Conservation (phyloP, 2,329 filamentous ascomycete genomes). For the Pseudogymnoascus sp. region DNA sequence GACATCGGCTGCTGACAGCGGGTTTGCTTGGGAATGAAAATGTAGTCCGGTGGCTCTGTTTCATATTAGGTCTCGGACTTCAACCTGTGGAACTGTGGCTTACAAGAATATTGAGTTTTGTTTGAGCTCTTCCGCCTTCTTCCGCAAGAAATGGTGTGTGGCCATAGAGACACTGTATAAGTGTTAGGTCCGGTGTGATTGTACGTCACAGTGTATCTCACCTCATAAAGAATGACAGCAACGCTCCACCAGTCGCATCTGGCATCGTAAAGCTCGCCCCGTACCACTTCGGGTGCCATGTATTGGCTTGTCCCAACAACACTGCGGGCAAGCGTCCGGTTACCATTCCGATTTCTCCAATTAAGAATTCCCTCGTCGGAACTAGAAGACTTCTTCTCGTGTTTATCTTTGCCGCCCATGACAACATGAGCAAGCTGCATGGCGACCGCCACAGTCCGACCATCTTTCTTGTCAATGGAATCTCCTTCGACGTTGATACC, state of each 20-base stretch:
- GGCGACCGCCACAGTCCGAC: conserved; percentile 33
- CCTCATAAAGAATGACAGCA: conserved; percentile 85
- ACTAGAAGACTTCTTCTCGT: conserved; percentile 29
- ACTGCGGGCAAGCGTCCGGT: conserved; percentile 68
- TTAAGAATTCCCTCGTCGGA: conserved; percentile 44
- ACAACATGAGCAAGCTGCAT: conserved; percentile 34
- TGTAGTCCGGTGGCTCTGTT: conserved; percentile 58
- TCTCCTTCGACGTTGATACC: conserved; percentile 69
- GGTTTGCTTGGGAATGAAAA: conserved; percentile 64
- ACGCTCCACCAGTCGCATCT: conserved; percentile 97
- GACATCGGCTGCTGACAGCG: conserved; percentile 59
- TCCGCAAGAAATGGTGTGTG: conserved; percentile 83
- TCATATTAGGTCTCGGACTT: conserved; percentile 14
- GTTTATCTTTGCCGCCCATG: conserved; percentile 32
- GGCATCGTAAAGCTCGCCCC: conserved; percentile 76
- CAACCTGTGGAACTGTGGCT: conserved; percentile 27
- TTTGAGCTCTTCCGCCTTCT: conserved; percentile 62
- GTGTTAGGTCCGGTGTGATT: background rate
- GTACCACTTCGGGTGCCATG: conserved; percentile 92
- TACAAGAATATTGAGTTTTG: conserved; percentile 77
- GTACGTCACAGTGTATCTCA: conserved; percentile 23
- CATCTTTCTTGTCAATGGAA: conserved; percentile 55
- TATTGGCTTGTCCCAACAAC: conserved; percentile 95
- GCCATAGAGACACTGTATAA: conserved; percentile 69
- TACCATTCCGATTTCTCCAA: conserved; percentile 62